phyloP scores from a whole-genome alignment of 768 basidiomycete genomes.

The Kockovaella imperatae region DNA sequence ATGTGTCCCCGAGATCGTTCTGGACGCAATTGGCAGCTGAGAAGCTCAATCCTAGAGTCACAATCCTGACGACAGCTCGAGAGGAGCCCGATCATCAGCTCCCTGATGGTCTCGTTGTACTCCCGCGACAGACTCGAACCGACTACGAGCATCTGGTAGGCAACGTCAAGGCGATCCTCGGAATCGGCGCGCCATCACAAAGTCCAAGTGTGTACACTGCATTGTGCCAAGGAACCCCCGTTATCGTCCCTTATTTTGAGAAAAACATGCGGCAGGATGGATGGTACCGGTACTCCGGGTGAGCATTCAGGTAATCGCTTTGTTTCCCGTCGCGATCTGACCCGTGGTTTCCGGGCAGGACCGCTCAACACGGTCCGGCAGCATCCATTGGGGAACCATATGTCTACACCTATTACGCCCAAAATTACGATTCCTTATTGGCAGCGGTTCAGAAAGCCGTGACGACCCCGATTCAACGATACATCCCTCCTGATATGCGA shows the following conservation, averaged over 20 bases:
- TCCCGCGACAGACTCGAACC: constrained; percentile 21
- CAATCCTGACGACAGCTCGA: constrained; percentile 25
- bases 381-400: constrained; percentile 37
- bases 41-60: constrained; percentile 14
- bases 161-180: constrained; percentile 33
- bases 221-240: constrained; percentile 42
- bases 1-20: constrained; percentile 17
- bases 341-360: constrained; percentile 5
- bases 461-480: constrained; percentile 33
- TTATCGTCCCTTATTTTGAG: constrained; percentile 34
- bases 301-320: constrained; percentile 1
- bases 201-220: constrained; percentile 42
- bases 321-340: not conserved
- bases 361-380: constrained; percentile 40
- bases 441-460: constrained; percentile 27
- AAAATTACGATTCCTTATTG: constrained; percentile 28
- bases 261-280: constrained; percentile 19
- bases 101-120: constrained; percentile 29
- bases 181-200: constrained; percentile 37
- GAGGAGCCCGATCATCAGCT: constrained; percentile 27
- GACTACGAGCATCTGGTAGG: constrained; percentile 33
- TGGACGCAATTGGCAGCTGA: constrained; percentile 22
- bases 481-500: constrained; percentile 39
- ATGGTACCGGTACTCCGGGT: constrained; percentile 31
- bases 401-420: constrained; percentile 33